These are phyloP conservation scores for Naegleria lovaniensis DNA, from an alignment of 208 protist genomes.

Conservation along the genomic window DNA sequence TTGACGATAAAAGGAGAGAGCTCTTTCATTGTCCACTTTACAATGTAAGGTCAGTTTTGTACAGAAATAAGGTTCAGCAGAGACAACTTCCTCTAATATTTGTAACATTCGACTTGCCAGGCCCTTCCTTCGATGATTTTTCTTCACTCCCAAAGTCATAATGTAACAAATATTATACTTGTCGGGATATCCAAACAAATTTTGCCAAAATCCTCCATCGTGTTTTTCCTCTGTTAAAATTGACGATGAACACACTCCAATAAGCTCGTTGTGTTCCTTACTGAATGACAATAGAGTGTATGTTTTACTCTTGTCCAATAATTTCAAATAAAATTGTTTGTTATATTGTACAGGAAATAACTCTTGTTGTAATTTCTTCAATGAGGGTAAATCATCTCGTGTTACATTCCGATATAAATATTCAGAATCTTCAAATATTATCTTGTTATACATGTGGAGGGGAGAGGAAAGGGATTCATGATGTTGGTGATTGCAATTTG, in stretches of 20 bases:
- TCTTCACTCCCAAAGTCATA: background rate
- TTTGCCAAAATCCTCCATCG: background rate
- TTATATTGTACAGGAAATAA: conserved; percentile 20
- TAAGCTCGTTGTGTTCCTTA: background rate
- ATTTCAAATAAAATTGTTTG: conserved; percentile 5
- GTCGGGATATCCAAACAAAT: background rate
- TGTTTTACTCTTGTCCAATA: background rate
- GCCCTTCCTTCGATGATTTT: background rate
- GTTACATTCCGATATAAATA: background rate
- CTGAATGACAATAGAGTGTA: background rate
- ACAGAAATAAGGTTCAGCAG: background rate
- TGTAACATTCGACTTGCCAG: background rate
- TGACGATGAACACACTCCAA: background rate
- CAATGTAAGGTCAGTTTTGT: background rate
- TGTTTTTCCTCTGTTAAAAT: background rate
- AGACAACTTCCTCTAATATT: background rate
- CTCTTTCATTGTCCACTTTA: conserved; percentile 12
- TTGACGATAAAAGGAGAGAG: background rate
- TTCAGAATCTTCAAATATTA: background rate
- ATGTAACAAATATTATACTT: background rate
- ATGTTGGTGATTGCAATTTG: background rate
- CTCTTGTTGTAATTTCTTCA: background rate
- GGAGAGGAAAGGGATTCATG: background rate
- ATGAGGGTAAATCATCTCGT: background rate
- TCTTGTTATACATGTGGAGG: background rate